Percentiles rank a stretch among this genome's conserved stretches.
These are phyloP conservation scores for Coemansia sp. DNA, from an alignment of 192 early-diverging fungal species.

Conservation along the genomic window DNA sequence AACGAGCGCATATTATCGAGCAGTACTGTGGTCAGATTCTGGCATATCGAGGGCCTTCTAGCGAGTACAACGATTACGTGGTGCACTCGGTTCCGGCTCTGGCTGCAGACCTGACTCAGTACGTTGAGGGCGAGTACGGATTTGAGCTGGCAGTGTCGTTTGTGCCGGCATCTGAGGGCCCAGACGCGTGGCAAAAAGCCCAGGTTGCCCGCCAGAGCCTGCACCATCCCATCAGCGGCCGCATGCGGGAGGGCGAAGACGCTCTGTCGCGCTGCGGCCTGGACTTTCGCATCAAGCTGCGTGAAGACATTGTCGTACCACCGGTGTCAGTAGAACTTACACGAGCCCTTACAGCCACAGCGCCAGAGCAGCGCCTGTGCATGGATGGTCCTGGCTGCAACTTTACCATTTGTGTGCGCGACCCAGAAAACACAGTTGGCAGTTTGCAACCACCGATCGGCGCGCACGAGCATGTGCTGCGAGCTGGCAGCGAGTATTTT, in stretches of 20 bases:
- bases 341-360: neutral
- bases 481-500: conserved; percentile 51
- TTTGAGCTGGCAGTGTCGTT: conserved; percentile 44
- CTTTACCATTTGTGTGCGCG: conserved; percentile 35
- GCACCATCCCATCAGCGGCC: conserved; percentile 21
- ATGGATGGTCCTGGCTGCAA: conserved; percentile 33
- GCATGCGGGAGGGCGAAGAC: conserved; percentile 27
- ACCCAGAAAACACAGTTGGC: conserved; percentile 45
- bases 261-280: conserved; percentile 41
- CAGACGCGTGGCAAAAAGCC: conserved; percentile 46
- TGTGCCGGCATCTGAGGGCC: conserved; percentile 16
- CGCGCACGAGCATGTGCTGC: conserved; percentile 38
- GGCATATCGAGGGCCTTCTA: conserved; percentile 14
- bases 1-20: conserved; percentile 23
- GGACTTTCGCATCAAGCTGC: conserved; percentile 47
- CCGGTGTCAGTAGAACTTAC: conserved; percentile 11
- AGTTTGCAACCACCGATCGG: conserved; percentile 45
- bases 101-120: conserved; percentile 34
- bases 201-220: conserved; percentile 54
- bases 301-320: conserved; percentile 22
- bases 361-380: neutral
- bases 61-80: conserved; percentile 27
- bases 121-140: conserved; percentile 44
- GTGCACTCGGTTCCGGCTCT: conserved; percentile 29
- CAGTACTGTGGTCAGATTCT: conserved; percentile 34